Evolutionary conservation across 1,284 basidiomycete genomes (phyloP), one percentile per base, ranked within the genome.

Genomic region (Heterobasidion parviporum): DNA sequence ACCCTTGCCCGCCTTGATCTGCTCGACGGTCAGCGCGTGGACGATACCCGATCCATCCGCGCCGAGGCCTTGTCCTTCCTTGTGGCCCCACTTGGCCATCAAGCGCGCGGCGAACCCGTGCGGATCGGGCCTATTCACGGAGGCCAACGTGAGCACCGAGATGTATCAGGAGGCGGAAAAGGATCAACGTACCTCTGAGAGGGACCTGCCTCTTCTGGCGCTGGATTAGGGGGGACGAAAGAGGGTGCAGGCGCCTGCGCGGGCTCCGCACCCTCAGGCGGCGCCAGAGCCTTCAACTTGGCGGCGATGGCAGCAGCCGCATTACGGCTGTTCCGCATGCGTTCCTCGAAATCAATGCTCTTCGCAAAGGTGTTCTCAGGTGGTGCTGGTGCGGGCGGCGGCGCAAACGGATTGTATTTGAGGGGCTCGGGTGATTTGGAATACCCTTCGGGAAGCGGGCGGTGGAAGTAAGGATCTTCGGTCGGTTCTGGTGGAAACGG

Each of bases 81-180:
- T 89, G 70, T 97, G 93, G 0, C 94, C 94, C 89, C 90, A 96
- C 72, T 93, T 95, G 6, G 89, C 87, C 92, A 94, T 93, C 58
- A 91, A 68, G 32, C 87, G 82, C 12, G 84, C 82, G 16, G 89
- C 90, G 63, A 93, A 92, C 8, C 79, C 80, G 54, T 82, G 81
- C 0, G 83, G 80, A 59, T 88, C 81, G 49, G 80, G n/a, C 38
- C 38, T 41, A 73, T 60, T 56, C n/a, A 56, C 54, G 38, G 44
- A 59, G 10, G 45, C 4, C 34, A 16, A 26, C 1, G 15, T 46
- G 55, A 52, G 55, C 20, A 50, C 26, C 50, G 52, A 16, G 52
- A 44, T 32, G 2, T 46, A 55, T n/a, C 5, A 10, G 15, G 9
- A 20, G 12, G 9, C 9, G n/a, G 32, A 8, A 44, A 15, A 38